Evolutionary conservation across 2,329 filamentous ascomycete species (phyloP).

Genomic region (Domatiomyces catenatus): DNA sequence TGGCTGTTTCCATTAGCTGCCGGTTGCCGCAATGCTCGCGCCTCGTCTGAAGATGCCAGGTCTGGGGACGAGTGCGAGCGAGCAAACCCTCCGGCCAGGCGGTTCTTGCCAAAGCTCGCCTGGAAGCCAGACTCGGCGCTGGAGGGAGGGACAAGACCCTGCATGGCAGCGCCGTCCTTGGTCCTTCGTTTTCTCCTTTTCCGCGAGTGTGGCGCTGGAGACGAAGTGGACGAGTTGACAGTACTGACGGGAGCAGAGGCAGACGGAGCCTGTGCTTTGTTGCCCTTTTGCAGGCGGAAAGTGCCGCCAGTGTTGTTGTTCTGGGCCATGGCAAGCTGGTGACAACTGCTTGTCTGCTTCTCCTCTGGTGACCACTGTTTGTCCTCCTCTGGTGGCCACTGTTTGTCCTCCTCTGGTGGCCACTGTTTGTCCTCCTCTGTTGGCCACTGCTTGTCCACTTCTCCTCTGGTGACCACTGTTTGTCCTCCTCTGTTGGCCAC

Average conservation of each 20-base stretch:
- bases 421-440: too few relatives aligned
- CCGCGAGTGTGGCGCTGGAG: not conserved
- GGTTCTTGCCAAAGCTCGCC: slow-evolving; percentile 12
- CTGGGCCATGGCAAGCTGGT: not conserved
- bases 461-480: too few relatives aligned
- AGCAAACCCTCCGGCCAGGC: slow-evolving; percentile 13
- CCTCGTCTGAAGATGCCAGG: not conserved
- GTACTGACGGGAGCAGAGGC: not conserved
- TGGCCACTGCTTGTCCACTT: too few relatives aligned
- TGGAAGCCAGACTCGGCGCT: not conserved
- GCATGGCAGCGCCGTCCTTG: not conserved
- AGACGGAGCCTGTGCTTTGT: not conserved
- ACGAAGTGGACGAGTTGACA: not conserved
- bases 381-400: too few relatives aligned
- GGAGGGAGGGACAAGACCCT: not conserved
- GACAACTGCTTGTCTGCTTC: too few relatives aligned
- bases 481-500: too few relatives aligned
- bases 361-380: too few relatives aligned
- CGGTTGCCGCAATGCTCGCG: slow-evolving; percentile 7
- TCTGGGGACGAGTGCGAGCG: not conserved
- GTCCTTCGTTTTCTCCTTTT: not conserved
- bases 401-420: too few relatives aligned
- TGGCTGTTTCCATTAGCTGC: slow-evolving; percentile 3
- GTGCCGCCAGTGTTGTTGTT: not conserved
- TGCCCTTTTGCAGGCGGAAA: not conserved